Percentiles rank a stretch among this genome's conserved stretches.
phyloP scores from a whole-genome alignment of 164 flowering plant genomes.

The Annona cherimola region DNA sequence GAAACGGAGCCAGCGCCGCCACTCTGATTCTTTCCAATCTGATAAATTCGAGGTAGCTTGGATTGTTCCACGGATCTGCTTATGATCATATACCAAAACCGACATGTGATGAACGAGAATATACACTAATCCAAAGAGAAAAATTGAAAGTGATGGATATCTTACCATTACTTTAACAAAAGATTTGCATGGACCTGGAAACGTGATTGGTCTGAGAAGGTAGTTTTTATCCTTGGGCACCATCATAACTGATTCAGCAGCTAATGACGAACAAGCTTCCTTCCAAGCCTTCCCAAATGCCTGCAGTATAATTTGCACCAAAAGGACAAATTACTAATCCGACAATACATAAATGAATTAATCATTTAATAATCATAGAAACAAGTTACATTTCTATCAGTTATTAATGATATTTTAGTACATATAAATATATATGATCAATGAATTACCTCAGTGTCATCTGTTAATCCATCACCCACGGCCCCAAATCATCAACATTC shows the following conservation, averaged over 20 bases:
- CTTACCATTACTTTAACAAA: constrained; percentile 45
- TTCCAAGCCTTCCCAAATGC: constrained; percentile 71
- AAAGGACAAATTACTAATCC: no score
- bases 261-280: constrained; percentile 47
- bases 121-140: not conserved
- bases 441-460: no score
- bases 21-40: constrained; percentile 38
- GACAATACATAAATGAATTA: no score
- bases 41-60: constrained; percentile 46
- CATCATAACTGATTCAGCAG: constrained; percentile 28
- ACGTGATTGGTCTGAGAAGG: constrained; percentile 53
- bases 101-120: not conserved
- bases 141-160: not conserved
- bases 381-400: no score
- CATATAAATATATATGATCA: no score
- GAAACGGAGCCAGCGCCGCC: constrained; percentile 43
- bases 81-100: no score
- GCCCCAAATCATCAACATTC: no score
- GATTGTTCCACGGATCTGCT: constrained; percentile 59
- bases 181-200: constrained; percentile 78
- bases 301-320: constrained; percentile 20
- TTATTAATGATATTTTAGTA: no score
- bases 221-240: constrained; percentile 50
- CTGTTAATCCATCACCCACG: no score
- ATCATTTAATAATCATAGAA: no score